A percentile compares a stretch with the other conserved stretches of the same genome.
phyloP scores from a whole-genome alignment of 2,329 filamentous ascomycete genomes.

The Trichoderma sp. region DNA sequence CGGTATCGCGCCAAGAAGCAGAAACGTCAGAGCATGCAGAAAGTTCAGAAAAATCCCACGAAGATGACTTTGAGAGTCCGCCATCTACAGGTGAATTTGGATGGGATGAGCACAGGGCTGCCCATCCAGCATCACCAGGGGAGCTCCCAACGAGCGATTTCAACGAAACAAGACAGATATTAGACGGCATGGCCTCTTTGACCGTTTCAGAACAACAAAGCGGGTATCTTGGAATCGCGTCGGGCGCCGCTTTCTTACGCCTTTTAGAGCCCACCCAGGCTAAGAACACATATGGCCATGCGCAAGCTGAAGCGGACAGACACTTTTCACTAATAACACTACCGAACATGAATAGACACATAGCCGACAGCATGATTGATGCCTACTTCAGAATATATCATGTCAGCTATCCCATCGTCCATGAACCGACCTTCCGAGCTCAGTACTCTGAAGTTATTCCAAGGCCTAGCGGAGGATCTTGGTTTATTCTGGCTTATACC shows the following conservation, averaged over 20 bases:
- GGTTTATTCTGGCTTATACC: constrained; percentile 39
- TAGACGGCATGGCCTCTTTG: constrained; percentile 44
- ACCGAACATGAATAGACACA: constrained; percentile 39
- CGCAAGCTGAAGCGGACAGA: constrained; percentile 19
- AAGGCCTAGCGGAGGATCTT: constrained; percentile 36
- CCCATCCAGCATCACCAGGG: constrained; percentile 29
- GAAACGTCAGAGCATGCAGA: not conserved
- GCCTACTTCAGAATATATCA: constrained; percentile 50
- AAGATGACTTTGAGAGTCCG: constrained; percentile 35
- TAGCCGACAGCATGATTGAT: constrained; percentile 40
- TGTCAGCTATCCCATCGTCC: constrained; percentile 48
- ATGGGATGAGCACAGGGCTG: constrained; percentile 40
- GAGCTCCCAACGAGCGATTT: constrained; percentile 21
- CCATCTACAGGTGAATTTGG: constrained; percentile 41
- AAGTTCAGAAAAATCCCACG: not conserved
- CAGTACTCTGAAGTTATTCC: constrained; percentile 39
- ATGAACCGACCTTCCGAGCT: constrained; percentile 49
- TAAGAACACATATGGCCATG: constrained; percentile 29
- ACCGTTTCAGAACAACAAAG: constrained; percentile 41
- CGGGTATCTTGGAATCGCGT: constrained; percentile 50
- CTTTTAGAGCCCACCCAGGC: constrained; percentile 37
- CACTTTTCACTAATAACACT: constrained; percentile 30
- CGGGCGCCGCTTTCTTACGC: constrained; percentile 47
- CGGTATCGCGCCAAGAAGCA: not conserved
- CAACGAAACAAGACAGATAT: constrained; percentile 34